These are phyloP conservation scores for Colletotrichum euphorbiae DNA, from an alignment of 2,329 filamentous ascomycete genomes.

Conservation along the genomic window DNA sequence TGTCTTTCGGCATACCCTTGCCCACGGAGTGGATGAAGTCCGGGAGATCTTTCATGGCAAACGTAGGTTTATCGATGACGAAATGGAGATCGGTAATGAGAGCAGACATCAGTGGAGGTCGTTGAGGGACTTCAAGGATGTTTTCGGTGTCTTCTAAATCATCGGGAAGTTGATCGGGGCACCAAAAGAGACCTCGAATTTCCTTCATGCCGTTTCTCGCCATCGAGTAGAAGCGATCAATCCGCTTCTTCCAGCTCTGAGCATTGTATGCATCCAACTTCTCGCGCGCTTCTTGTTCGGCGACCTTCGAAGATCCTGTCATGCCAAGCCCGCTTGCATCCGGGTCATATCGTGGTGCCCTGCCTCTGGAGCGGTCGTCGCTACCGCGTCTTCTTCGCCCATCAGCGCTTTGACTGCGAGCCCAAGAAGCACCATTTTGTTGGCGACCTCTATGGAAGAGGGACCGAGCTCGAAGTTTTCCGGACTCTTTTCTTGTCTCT, in stretches of 20 bases:
- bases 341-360: constrained; percentile 79
- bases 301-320: constrained; percentile 77
- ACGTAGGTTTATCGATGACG: constrained; percentile 90
- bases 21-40: constrained; percentile 88
- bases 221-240: constrained; percentile 78
- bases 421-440: constrained; percentile 53
- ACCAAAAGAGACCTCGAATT: constrained; percentile 83
- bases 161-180: constrained; percentile 81
- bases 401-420: constrained; percentile 69
- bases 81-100: constrained; percentile 88
- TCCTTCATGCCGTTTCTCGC: constrained; percentile 82
- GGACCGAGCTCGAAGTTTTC: constrained; percentile 67
- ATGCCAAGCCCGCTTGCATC: constrained; percentile 77
- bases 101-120: constrained; percentile 85
- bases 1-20: constrained; percentile 96
- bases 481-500: constrained; percentile 65
- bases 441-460: constrained; percentile 50
- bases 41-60: constrained; percentile 83
- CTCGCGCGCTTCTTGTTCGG: constrained; percentile 80
- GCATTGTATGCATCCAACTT: constrained; percentile 85
- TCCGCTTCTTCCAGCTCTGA: constrained; percentile 91
- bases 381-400: constrained; percentile 51
- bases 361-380: constrained; percentile 52
- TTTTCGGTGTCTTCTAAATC: constrained; percentile 86
- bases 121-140: constrained; percentile 85